These are phyloP conservation scores for Datisca glomerata DNA, from an alignment of 306 rosid species.

Conservation along the genomic window DNA sequence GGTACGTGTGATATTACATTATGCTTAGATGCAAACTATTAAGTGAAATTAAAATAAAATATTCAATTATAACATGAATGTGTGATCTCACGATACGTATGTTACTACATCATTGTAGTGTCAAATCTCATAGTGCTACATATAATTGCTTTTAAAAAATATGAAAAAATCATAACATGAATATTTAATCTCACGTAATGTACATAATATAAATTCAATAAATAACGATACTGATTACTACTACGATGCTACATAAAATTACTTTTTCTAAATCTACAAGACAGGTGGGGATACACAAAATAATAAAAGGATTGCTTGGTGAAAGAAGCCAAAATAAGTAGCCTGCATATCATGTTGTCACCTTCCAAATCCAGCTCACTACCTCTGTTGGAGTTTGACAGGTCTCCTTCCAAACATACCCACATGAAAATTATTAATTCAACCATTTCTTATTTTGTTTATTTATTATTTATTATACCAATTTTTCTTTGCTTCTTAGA, in stretches of 20 bases:
- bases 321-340: constrained; percentile 6
- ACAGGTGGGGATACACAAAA: constrained; percentile 3
- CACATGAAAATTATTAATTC: constrained; percentile 58
- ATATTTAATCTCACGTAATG: too few relatives aligned
- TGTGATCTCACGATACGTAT: too few relatives aligned
- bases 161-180: too few relatives aligned
- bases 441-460: constrained; percentile 6
- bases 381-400: constrained; percentile 40
- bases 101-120: too few relatives aligned
- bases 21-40: too few relatives aligned
- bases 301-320: neutral
- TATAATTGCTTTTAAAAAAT: too few relatives aligned
- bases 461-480: constrained; percentile 7
- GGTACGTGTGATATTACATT: too few relatives aligned
- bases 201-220: too few relatives aligned
- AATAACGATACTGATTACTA: neutral
- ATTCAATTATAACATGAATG: too few relatives aligned
- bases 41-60: too few relatives aligned
- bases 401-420: constrained; percentile 41
- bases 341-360: constrained; percentile 44
- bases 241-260: neutral
- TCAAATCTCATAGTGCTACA: too few relatives aligned
- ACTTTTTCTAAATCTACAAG: neutral
- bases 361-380: constrained; percentile 65
- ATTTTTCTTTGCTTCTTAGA: neutral